These are phyloP conservation scores for Pleurotus platypus DNA, from an alignment of 768 basidiomycete genomes.

Conservation along the genomic window DNA sequence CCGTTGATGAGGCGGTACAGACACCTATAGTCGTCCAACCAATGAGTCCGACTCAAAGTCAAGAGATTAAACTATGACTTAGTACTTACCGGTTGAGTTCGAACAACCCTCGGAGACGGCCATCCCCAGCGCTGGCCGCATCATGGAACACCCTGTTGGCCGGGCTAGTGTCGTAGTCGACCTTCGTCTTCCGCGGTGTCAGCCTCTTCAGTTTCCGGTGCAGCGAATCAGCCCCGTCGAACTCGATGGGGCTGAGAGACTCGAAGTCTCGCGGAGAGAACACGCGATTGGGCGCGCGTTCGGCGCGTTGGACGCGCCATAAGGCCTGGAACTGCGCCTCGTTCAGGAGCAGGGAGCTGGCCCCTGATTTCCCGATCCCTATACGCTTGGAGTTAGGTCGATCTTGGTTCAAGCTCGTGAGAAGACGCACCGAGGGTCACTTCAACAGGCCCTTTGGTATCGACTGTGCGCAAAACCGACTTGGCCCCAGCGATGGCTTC, in stretches of 20 bases:
- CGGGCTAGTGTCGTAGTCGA: conserved; percentile 1
- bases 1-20: not conserved
- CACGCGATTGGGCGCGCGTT: not conserved
- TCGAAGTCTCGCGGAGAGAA: not conserved
- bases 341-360: not conserved
- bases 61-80: not conserved
- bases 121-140: not conserved
- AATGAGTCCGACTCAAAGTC: not conserved
- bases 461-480: not conserved
- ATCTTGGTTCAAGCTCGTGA: too few relatives aligned
- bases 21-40: not conserved
- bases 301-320: not conserved
- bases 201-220: not conserved
- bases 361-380: conserved; percentile 1
- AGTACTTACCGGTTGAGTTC: not conserved
- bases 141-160: not conserved
- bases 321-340: not conserved
- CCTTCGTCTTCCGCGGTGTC: not conserved
- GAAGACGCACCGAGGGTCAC: not conserved
- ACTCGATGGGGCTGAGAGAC: conserved; percentile 3
- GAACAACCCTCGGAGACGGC: not conserved
- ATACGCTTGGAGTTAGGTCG: not conserved
- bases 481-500: not conserved
- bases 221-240: not conserved
- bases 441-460: not conserved